Base-by-base conservation (phyloP, 352 stramenopile genomes). In the Aphanomyces astaci region DNA sequence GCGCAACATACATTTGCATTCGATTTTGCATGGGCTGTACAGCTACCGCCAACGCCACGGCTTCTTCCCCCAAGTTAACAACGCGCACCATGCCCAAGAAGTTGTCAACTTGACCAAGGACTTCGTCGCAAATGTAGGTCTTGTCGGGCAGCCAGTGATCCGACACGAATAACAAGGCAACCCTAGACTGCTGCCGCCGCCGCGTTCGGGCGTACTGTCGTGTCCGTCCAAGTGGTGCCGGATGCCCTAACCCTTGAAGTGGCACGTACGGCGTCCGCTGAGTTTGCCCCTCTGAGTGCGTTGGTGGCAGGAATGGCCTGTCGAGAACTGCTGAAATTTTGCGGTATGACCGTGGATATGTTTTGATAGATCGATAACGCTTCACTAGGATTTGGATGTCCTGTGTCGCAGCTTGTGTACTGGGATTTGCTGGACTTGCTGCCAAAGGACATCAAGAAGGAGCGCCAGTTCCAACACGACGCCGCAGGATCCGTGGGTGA, bases 211-310 rank as follows among this genome's bases (percentile, higher is more conserved):
- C 51, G 11, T n/a, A 28, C 24, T 0, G 25, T 22, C n/a, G 51
- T 30, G 19, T 17, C 45, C 1, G 24, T 17, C 39, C 32, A 70
- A 11, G 39, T 75, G 60, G 78, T 27, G 40, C 66, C 11, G 36
- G 36, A 43, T 15, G 9, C 24, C 1, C n/a, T 75, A 0, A 49
- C 76, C 0, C 24, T 53, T 17, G 32, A 59, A 19, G 65, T 79
- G 0, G 51, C 80, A 11, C 70, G 72, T 0, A 78, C 71, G 55
- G 60, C 70, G 0, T 73, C 71, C 9, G 66, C 64, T 15, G 78
- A 84, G 55, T 75, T 80, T 24, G 71, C 73, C 3, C 72, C 78
- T 15, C 49, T 81, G 9, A 79, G 75, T 45, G 54, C 74, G 4
- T 56, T 78, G 24, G 56, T 82, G 17, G 76, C 74, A 3, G 75